Evolutionary conservation across 75 land plant species (phyloP).

Genomic region (Pinus albicaulis): DNA sequence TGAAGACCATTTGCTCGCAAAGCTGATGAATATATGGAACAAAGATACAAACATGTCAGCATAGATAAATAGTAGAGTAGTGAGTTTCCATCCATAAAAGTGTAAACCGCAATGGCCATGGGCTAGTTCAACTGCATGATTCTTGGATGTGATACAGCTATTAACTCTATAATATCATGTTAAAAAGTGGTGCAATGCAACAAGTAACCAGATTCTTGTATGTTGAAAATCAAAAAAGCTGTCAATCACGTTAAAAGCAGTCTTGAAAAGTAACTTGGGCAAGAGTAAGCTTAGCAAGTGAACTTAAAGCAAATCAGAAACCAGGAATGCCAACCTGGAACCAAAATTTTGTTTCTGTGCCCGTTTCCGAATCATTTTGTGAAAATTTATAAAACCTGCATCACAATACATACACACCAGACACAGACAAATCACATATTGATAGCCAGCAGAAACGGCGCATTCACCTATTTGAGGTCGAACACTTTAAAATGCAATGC

Average conservation of each 20-base stretch:
- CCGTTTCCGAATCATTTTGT: conserved; percentile 16
- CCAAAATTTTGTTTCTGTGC: conserved; percentile 59
- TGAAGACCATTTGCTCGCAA: conserved; percentile 90
- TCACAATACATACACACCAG: conserved; percentile 3
- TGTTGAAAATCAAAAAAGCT: neutral
- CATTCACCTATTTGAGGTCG: neutral
- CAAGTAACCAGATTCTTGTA: neutral
- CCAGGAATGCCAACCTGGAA: conserved; percentile 80
- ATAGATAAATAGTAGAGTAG: neutral
- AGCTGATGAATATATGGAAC: conserved; percentile 44
- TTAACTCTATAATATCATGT: neutral
- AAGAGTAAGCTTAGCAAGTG: neutral
- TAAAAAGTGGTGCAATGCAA: too few relatives aligned
- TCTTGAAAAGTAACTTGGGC: neutral
- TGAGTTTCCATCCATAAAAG: neutral
- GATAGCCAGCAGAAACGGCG: neutral
- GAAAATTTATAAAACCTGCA: conserved; percentile 78
- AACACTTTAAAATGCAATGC: neutral
- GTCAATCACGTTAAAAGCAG: neutral
- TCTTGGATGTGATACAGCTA: neutral
- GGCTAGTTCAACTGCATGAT: neutral
- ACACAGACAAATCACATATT: neutral
- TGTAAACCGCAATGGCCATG: neutral
- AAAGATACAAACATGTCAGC: conserved; percentile 1
- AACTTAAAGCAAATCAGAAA: conserved; percentile 14